Evolutionary conservation across 371 early-diverging fungal species (phyloP).

Genomic region (Cokeromyces recurvatus): DNA sequence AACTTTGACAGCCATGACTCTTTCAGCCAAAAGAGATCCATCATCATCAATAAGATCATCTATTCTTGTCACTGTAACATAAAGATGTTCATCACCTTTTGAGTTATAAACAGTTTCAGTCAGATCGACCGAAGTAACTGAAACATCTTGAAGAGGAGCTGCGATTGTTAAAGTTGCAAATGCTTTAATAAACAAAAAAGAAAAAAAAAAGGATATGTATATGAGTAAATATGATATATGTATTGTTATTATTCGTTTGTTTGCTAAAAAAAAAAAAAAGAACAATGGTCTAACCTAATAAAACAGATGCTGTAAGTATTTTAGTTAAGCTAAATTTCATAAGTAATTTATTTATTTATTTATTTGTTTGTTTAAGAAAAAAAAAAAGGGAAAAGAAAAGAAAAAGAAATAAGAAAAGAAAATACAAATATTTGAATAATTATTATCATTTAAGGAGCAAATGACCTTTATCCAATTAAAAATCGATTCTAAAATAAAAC

Average conservation of each 20-base stretch:
- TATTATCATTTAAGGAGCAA: neutral
- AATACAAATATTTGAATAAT: neutral
- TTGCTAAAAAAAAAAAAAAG: too few species aligned
- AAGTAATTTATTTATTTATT: too few species aligned
- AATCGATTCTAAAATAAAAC: neutral
- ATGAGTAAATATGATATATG: too few species aligned
- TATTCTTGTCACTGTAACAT: constrained; percentile 63
- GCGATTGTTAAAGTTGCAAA: constrained; percentile 23
- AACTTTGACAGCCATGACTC: constrained; percentile 60
- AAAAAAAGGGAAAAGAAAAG: neutral
- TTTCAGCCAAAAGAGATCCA: constrained; percentile 60
- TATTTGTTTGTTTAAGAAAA: neutral
- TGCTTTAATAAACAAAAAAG: too few species aligned
- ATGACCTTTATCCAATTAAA: constrained; percentile 5
- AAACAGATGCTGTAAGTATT: constrained; percentile 9
- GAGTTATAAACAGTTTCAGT: constrained; percentile 22
- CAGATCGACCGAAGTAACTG: constrained; percentile 43
- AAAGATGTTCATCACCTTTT: constrained; percentile 39
- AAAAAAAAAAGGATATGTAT: too few species aligned
- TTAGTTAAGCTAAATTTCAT: constrained; percentile 18
- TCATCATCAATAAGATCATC: constrained; percentile 70
- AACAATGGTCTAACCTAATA: constrained; percentile 14
- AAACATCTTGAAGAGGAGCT: constrained; percentile 42
- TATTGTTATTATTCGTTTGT: too few species aligned
- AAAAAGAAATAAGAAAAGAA: constrained; percentile 1